phyloP scores from a whole-genome alignment of 2,329 filamentous ascomycete genomes.

The Geosmithia putterillii region DNA sequence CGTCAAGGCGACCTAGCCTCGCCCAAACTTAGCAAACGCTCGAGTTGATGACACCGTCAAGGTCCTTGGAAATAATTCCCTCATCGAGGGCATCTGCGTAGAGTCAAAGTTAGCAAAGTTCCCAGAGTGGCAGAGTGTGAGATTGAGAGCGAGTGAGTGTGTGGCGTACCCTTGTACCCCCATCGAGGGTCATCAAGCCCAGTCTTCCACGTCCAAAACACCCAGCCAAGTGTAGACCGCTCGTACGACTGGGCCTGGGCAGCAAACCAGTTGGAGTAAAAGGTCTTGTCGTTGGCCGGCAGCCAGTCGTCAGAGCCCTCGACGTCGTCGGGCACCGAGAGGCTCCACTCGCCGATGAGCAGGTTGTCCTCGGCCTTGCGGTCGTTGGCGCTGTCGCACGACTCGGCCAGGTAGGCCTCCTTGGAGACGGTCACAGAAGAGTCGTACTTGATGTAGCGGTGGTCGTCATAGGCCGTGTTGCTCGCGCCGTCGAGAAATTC shows the following conservation, averaged over 20 bases:
- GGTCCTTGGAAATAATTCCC: constrained; percentile 1
- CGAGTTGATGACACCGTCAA: background rate
- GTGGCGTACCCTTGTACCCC: constrained; percentile 2
- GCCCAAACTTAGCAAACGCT: constrained; percentile 1
- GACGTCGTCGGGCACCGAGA: constrained; percentile 35
- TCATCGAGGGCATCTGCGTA: background rate
- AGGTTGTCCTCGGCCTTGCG: constrained; percentile 23
- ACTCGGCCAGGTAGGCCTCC: constrained; percentile 34
- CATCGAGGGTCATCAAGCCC: constrained; percentile 3
- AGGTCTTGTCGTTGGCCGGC: constrained; percentile 16
- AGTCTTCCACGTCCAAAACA: constrained; percentile 50
- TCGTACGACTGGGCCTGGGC: constrained; percentile 45
- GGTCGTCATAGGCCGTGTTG: constrained; percentile 42
- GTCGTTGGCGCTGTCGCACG: constrained; percentile 34
- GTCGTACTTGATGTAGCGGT: constrained; percentile 47
- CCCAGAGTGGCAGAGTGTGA: no score
- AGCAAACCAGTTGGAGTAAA: constrained; percentile 45
- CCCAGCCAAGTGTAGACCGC: constrained; percentile 34
- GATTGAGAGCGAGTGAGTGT: no score
- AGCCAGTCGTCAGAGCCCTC: constrained; percentile 27
- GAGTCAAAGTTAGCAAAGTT: background rate
- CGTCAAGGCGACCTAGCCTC: no score
- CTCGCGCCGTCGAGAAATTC: constrained; percentile 26
- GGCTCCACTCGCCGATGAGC: constrained; percentile 46
- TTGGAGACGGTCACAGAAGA: constrained; percentile 26